Percentiles rank a stretch among this genome's conserved stretches.
These are phyloP conservation scores for Aspergillus nidulans DNA, from an alignment of 495 filamentous ascomycete species.

Conservation along the genomic window DNA sequence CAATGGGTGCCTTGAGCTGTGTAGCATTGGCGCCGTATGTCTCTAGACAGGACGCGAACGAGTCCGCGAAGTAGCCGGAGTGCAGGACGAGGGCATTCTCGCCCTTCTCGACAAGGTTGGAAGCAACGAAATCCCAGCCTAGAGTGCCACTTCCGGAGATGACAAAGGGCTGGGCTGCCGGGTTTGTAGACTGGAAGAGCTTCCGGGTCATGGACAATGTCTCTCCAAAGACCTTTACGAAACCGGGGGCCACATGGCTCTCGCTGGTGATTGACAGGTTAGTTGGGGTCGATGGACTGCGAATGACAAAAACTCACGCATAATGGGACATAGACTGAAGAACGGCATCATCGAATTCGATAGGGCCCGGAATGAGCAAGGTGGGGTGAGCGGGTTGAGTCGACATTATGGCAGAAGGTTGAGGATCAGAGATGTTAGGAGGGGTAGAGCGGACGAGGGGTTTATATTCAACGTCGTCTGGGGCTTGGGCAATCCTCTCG, in stretches of 20 bases:
- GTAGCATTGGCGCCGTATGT: conserved; percentile 88
- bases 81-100: conserved; percentile 91
- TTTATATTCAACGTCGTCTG: conserved; percentile 57
- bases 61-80: conserved; percentile 95
- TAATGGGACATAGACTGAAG: conserved; percentile 93
- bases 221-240: conserved; percentile 89
- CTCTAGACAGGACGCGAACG: conserved; percentile 84
- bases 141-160: conserved; percentile 92
- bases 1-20: conserved; percentile 83
- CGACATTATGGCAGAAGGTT: conserved; percentile 59
- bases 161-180: conserved; percentile 83
- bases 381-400: conserved; percentile 74
- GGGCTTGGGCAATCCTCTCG: conserved; percentile 50
- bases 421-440: conserved; percentile 10
- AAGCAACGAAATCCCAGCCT: conserved; percentile 92
- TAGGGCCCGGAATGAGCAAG: conserved; percentile 90
- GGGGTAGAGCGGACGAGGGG: conserved; percentile 39
- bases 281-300: neutral
- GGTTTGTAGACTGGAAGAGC: conserved; percentile 82
- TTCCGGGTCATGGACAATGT: conserved; percentile 81
- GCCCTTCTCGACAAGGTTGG: conserved; percentile 81
- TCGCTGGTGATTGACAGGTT: conserved; percentile 53
- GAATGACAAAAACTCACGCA: conserved; percentile 55
- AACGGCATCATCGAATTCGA: conserved; percentile 98
- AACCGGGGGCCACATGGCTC: conserved; percentile 83